Evolutionary conservation across 768 basidiomycete species (phyloP).

Genomic region (Leccinum fibrillosum): DNA sequence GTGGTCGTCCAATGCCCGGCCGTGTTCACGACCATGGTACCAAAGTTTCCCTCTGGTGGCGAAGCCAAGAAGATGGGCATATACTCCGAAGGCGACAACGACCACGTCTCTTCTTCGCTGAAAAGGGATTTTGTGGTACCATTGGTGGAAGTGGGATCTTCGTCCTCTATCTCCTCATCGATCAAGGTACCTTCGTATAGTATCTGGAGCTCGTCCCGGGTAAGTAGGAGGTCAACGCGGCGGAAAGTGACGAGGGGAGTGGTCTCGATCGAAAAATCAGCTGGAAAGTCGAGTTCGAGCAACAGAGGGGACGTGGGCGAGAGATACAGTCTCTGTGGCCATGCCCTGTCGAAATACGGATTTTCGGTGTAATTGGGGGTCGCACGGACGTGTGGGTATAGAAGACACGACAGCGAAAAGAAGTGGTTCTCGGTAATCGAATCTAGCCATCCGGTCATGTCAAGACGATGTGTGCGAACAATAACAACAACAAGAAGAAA

Average conservation of each 20-base stretch:
- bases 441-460: slow-evolving; percentile 35
- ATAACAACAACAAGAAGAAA: neutral
- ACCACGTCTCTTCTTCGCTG: slow-evolving; percentile 55
- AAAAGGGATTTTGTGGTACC: slow-evolving; percentile 41
- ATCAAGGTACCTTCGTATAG: slow-evolving; percentile 37
- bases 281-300: slow-evolving; percentile 40
- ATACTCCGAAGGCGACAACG: slow-evolving; percentile 50
- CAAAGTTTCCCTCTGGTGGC: slow-evolving; percentile 51
- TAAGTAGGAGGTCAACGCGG: slow-evolving; percentile 58
- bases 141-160: slow-evolving; percentile 16
- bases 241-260: slow-evolving; percentile 68
- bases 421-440: slow-evolving; percentile 73
- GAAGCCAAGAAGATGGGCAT: slow-evolving; percentile 44
- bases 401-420: slow-evolving; percentile 65
- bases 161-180: slow-evolving; percentile 12
- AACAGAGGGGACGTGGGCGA: slow-evolving; percentile 44
- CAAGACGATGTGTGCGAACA: neutral
- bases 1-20: slow-evolving; percentile 70
- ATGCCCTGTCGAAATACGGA: slow-evolving; percentile 56
- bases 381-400: slow-evolving; percentile 65
- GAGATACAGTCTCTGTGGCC: slow-evolving; percentile 64
- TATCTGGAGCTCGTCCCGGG: slow-evolving; percentile 42
- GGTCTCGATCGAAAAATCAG: slow-evolving; percentile 47
- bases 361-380: slow-evolving; percentile 58
- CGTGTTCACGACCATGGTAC: slow-evolving; percentile 60